Conservation (phyloP, 2,329 filamentous ascomycete species). For the Saccharata proteae region DNA sequence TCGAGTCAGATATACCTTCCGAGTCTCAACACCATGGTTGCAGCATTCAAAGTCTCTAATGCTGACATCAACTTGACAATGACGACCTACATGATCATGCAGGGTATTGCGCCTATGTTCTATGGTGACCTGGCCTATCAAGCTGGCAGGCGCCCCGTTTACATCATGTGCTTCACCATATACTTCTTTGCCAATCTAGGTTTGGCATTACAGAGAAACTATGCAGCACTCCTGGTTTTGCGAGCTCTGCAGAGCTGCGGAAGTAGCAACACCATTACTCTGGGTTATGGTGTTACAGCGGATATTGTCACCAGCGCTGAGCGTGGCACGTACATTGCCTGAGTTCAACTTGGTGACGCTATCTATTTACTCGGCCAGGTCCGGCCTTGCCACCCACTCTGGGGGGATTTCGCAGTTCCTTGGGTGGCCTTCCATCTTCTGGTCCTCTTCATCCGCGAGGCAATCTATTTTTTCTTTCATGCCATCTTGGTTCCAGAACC, state of each 20-base stretch:
- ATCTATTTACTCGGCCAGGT: conserved; percentile 38
- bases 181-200: conserved; percentile 23
- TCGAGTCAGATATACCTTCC: conserved; percentile 26
- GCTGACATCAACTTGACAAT: conserved; percentile 38
- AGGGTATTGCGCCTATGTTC: conserved; percentile 38
- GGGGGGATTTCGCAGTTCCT: conserved; percentile 42
- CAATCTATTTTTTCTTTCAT: conserved; percentile 14
- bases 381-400: conserved; percentile 46
- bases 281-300: conserved; percentile 59
- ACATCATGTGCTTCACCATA: conserved; percentile 31
- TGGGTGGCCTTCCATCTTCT: conserved; percentile 31
- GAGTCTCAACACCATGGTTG: conserved; percentile 19
- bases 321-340: conserved; percentile 60
- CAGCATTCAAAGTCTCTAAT: conserved; percentile 27
- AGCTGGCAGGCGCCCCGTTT: conserved; percentile 35
- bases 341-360: conserved; percentile 48
- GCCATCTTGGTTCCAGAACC: conserved; percentile 25
- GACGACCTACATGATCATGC: conserved; percentile 41
- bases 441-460: conserved; percentile 23
- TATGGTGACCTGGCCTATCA: conserved; percentile 36
- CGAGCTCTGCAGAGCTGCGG: conserved; percentile 52
- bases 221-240: conserved; percentile 42
- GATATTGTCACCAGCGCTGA: conserved; percentile 59
- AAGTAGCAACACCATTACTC: conserved; percentile 56
- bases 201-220: conserved; percentile 22